phyloP scores from a whole-genome alignment of 148 eudicot genomes.

The Persicaria tinctoria region DNA sequence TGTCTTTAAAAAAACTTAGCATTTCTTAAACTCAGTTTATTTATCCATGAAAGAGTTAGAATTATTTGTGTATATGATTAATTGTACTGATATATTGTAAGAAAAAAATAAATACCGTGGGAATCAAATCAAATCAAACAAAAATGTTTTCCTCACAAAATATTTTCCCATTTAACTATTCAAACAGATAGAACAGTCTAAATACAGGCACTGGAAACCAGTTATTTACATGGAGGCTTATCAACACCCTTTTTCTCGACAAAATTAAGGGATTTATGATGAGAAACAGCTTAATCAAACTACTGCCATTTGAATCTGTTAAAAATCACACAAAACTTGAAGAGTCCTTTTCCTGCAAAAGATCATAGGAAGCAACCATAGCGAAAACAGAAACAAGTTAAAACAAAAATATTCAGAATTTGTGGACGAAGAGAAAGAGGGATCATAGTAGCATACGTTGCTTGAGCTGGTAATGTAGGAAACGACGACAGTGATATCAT shows the following conservation, averaged over 20 bases:
- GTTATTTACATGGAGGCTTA: background rate
- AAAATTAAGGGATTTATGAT: background rate
- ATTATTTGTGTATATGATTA: too few relatives aligned
- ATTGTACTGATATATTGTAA: too few relatives aligned
- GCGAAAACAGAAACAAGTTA: background rate
- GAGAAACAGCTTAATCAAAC: constrained; percentile 3
- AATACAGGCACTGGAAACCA: background rate
- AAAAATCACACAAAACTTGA: background rate
- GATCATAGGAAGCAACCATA: too few relatives aligned
- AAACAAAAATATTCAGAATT: background rate
- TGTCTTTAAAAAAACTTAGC: too few relatives aligned
- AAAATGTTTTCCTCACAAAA: too few relatives aligned
- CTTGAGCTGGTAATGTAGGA: constrained; percentile 40
- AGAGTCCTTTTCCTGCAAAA: constrained; percentile 5
- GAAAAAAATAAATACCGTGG: too few relatives aligned
- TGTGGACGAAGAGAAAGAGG: background rate
- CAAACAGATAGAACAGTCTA: background rate
- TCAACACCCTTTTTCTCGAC: background rate
- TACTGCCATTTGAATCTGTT: background rate
- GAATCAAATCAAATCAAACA: too few relatives aligned
- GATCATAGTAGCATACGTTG: constrained; percentile 22
- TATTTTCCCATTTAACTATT: background rate
- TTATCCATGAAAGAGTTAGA: too few relatives aligned
- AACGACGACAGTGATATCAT: constrained; percentile 68
- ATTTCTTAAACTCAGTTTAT: too few relatives aligned